Conservation (phyloP, 441 rosid genomes). For the Croton laevigatus region DNA sequence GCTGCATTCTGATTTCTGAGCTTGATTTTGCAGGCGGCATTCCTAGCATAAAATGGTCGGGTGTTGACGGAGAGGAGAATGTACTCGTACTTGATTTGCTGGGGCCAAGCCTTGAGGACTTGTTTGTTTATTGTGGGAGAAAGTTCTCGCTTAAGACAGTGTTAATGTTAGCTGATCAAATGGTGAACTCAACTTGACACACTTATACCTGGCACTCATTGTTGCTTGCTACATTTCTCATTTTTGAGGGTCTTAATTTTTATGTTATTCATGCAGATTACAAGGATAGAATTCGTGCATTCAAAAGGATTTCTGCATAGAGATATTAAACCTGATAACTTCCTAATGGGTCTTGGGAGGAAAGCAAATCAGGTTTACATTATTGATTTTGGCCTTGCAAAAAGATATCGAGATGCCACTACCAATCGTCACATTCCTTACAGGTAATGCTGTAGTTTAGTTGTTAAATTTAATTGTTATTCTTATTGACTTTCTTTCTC, state of each 20-base stretch:
- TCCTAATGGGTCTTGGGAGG: slow-evolving; percentile 90
- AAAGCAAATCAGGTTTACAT: slow-evolving; percentile 89
- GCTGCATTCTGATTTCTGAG: not conserved
- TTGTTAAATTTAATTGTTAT: not conserved
- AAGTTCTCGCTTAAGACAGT: slow-evolving; percentile 59
- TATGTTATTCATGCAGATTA: slow-evolving; percentile 39
- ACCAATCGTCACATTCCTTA: slow-evolving; percentile 61
- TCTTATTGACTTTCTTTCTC: not conserved
- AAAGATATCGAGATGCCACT: slow-evolving; percentile 53
- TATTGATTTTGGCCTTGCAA: slow-evolving; percentile 66
- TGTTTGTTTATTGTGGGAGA: slow-evolving; percentile 61
- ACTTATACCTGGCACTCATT: not conserved
- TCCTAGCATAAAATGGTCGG: slow-evolving; percentile 54
- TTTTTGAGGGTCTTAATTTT: not conserved
- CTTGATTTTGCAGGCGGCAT: slow-evolving; percentile 42
- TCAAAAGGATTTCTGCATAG: slow-evolving; percentile 90
- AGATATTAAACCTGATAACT: slow-evolving; percentile 95
- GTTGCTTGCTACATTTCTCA: not conserved
- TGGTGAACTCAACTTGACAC: slow-evolving; percentile 29
- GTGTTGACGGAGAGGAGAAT: slow-evolving; percentile 52
- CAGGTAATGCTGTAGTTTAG: slow-evolving; percentile 32
- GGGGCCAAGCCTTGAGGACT: slow-evolving; percentile 64
- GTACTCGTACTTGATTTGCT: slow-evolving; percentile 53
- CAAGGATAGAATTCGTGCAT: slow-evolving; percentile 85
- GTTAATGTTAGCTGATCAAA: slow-evolving; percentile 65